Evolutionary conservation across 139 green algal species (phyloP).

Genomic region (Choricystis sp.): DNA sequence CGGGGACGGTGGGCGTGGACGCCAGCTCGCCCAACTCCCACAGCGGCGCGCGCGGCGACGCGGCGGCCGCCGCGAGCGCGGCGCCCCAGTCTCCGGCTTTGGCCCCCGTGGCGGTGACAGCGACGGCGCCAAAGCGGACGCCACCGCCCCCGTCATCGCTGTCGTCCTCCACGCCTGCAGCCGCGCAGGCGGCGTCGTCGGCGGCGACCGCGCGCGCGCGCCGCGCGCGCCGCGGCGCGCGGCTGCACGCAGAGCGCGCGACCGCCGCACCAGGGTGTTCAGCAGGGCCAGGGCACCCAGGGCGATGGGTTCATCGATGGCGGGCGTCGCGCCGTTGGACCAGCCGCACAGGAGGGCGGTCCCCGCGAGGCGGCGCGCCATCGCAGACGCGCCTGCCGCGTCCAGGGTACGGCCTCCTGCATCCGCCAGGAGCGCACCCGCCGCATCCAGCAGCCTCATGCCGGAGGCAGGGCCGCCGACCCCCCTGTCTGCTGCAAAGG

Average conservation of each 20-base stretch:
- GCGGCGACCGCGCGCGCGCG: too few species aligned
- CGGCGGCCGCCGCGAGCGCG: too few species aligned
- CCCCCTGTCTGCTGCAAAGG: background rate
- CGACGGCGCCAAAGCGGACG: background rate
- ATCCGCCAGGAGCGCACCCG: background rate
- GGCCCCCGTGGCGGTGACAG: background rate
- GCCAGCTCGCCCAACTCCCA: background rate
- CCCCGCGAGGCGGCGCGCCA: background rate
- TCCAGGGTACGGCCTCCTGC: background rate
- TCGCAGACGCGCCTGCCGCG: too few species aligned
- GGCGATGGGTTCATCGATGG: too few species aligned
- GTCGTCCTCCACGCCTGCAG: background rate
- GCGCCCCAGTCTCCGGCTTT: background rate
- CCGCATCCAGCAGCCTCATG: background rate
- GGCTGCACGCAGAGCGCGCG: background rate
- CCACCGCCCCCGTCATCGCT: background rate
- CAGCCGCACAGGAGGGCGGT: background rate
- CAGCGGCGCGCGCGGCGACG: background rate
- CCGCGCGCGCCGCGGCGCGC: too few species aligned
- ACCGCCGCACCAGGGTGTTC: background rate
- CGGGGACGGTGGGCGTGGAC: too few species aligned
- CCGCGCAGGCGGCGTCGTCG: background rate
- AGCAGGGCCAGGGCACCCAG: background rate
- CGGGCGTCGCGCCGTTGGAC: background rate
- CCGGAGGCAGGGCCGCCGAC: background rate